Evolutionary conservation across 1,139 yeast species (phyloP).

Genomic region (Sugiyamaella pinicola): DNA sequence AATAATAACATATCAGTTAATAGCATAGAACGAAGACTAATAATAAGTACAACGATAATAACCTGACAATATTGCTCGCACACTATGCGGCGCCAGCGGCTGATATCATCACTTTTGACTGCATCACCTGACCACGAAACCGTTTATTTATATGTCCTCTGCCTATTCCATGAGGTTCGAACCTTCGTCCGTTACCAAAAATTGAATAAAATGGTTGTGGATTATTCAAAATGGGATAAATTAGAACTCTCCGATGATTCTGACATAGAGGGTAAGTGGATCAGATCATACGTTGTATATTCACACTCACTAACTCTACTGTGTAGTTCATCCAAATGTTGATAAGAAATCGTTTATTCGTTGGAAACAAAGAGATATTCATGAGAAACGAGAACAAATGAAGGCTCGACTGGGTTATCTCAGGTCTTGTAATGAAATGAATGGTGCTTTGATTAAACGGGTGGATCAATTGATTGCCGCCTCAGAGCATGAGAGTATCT

Average conservation of each 20-base stretch:
- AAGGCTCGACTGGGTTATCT: slow-evolving; percentile 74
- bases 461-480: slow-evolving; percentile 62
- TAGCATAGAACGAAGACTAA: no score
- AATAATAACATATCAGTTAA: no score
- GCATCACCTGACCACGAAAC: no score
- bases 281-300: neutral
- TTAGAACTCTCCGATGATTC: slow-evolving; percentile 95
- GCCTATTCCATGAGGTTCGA: slow-evolving; percentile 7
- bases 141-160: neutral
- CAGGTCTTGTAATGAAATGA: slow-evolving; percentile 75
- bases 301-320: neutral
- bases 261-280: slow-evolving; percentile 62
- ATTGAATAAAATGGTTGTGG: slow-evolving; percentile 51
- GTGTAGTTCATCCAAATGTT: slow-evolving; percentile 87
- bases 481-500: slow-evolving; percentile 29
- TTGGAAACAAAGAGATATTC: slow-evolving; percentile 98
- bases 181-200: neutral
- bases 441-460: slow-evolving; percentile 68
- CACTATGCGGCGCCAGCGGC: no score
- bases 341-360: slow-evolving; percentile 89
- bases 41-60: no score
- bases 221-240: slow-evolving; percentile 97
- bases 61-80: no score
- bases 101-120: no score
- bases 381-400: slow-evolving; percentile 83